Conservation (phyloP, 2,329 filamentous ascomycete genomes). For the Alternaria sp. region DNA sequence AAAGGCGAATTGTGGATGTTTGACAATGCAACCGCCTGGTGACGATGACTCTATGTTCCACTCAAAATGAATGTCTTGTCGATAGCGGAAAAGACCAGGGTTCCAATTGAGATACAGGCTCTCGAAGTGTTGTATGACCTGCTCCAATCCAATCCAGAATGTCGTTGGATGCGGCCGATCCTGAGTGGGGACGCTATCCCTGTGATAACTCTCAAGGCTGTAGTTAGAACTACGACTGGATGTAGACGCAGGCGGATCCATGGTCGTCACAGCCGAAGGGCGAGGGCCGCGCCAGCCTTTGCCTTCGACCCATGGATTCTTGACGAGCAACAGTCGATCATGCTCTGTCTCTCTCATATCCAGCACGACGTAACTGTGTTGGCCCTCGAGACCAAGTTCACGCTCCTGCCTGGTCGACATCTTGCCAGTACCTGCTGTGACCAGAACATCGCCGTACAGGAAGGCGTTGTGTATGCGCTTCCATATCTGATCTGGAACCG, state of each 20-base stretch:
- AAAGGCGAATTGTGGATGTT: conserved; percentile 67
- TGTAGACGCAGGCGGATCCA: conserved; percentile 26
- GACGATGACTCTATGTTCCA: conserved; percentile 70
- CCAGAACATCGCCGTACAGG: conserved; percentile 77
- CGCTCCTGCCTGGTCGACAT: conserved; percentile 79
- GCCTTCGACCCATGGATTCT: conserved; percentile 94
- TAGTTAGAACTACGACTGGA: conserved; percentile 19
- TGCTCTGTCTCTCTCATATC: conserved; percentile 72
- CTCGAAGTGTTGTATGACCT: conserved; percentile 89
- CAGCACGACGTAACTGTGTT: conserved; percentile 93
- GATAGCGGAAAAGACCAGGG: conserved; percentile 77
- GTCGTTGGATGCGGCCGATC: conserved; percentile 67
- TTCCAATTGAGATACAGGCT: conserved; percentile 99
- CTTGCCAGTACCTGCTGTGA: conserved; percentile 89
- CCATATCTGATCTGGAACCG: conserved; percentile 80
- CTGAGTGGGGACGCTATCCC: conserved; percentile 35
- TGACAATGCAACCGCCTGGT: conserved; percentile 75
- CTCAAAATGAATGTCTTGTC: conserved; percentile 87
- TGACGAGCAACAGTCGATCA: conserved; percentile 76
- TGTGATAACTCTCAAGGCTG: conserved; percentile 29
- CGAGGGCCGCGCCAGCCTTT: conserved; percentile 69
- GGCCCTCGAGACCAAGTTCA: conserved; percentile 79
- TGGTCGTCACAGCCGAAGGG: conserved; percentile 23
- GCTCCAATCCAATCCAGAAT: conserved; percentile 92
- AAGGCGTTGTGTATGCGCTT: conserved; percentile 76